Evolutionary conservation across 2,329 filamentous ascomycete species (phyloP), one percentile per base, ranked within the genome.

Genomic region (Ceratocystis harringtonii): DNA sequence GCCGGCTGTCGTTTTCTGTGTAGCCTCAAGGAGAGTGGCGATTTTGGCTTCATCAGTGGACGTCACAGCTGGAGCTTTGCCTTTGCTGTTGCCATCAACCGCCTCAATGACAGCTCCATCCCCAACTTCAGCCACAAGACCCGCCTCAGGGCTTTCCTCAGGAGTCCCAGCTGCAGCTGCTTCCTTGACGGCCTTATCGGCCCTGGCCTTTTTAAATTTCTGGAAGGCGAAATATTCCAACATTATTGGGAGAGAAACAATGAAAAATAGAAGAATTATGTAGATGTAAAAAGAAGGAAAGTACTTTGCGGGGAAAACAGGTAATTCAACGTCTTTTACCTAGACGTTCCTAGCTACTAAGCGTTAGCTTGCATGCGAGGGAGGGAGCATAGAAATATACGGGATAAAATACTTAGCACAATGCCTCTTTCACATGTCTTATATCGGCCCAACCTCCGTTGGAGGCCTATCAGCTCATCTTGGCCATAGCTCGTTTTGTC

Each of bases 211-310:
- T 75, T 85, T 86, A 71, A 79, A 75, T 72, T 85, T 86, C 72
- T 82, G 85, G 76, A 80, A 81, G 44, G 78, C 75, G 69, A 86
- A 81, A 73, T 83, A 86, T 73, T 86, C 83, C 68, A 86, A 71
- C 84, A 87, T 87, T 71, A 30, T 15, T 19, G 7, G 43, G n/a
- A 25, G 8, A 22, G 25, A 41, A 55, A 57, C 17, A 22, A 8
- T 7, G 25, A 25, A 22, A 25, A 61, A n/a, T 48, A 22, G 15
- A 48, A 15, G 5, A 19, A 57, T 28, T n/a, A 2, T 57, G 52
- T 5, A 15, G 19, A 43, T 5, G 6, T 65, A n/a, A 25, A 5
- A 48, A 25, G 57, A 41, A 50, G 12, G 32, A n/a, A 57, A 63
- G 22, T 36, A n/a, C 55, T 12, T 58, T 60, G 57, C 10, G 36